Evolutionary conservation across 176 grass and related monocot genomes (phyloP), one percentile per base, ranked within the genome.

Genomic region (Oryza officinalis): DNA sequence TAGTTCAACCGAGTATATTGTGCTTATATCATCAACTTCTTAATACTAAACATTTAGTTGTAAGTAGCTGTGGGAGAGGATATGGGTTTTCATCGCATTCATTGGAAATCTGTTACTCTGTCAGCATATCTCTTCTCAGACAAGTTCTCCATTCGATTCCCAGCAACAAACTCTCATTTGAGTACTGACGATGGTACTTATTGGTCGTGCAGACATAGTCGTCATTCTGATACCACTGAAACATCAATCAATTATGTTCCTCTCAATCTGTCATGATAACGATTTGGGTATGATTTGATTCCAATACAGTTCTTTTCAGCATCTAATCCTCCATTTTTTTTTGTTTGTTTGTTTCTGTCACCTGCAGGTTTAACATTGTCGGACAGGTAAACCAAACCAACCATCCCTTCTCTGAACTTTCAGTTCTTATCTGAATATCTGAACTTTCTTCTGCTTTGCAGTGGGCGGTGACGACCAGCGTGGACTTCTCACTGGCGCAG

Each of bases 351-450:
- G 10, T 65, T 8, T 74, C 1, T 81, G 64, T 68, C 37, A 25
- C 35, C 9, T 95, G 86, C 93, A 95, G 96, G 96, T 98, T 93
- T 81, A 98, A 98, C 82, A 95, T 98, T 47, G 91, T 90, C 74
- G 96, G 96, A 22, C 96, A 98, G 96, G 96, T 98, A 86, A 80
- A 75, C 26, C 8, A 43, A 64, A 60, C 54, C 54, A 60, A 60
- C 54, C 20, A 60, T 23, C 26, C 33, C 68, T 77, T 57, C 45
- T 33, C 23, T 37, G 67, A 66, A 89, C 11, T 12, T 54, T 8
- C 37, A 27, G 8, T 43, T 18, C 32, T 35, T 15, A 2, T 72
- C 4, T 23, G 76, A 72, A 47, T 23, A 25, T 71, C 15, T 43
- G 14, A 33, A 33, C 32, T 43, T 13, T 45, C 5, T 6, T 18